Evolutionary conservation across 148 eudicot genomes (phyloP), one percentile per base, ranked within the genome.

Genomic region (Heliosperma pusillum): DNA sequence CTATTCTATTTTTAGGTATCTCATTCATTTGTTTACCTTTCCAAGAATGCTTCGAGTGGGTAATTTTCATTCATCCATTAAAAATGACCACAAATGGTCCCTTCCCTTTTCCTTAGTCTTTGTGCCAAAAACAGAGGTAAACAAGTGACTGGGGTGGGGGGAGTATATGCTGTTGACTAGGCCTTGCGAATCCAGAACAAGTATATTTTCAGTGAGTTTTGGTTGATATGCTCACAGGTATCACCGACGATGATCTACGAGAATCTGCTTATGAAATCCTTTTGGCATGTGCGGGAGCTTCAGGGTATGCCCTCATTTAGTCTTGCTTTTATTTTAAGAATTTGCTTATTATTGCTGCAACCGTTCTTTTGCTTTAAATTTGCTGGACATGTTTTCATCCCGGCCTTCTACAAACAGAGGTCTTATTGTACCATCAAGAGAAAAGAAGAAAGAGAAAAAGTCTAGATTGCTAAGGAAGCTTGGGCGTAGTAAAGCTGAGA

Each of bases 251-350:
- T 72, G 99, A 93, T 82, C 95, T 96, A 67, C 93, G 99, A 61
- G 99, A 96, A 86, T 88, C 93, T 77, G 94, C 99, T 53, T 96
- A 88, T 81, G 99, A 96, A 81, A 82, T 96, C 73, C 97, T 96
- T 70, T 88, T 96, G 74, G 97, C 94, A 71, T 92, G 95, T 84
- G 99, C 99, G 77, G 99, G 99, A 73, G 97, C 97, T 87, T 85
- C 97, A 74, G 99, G 99, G 99, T 96, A 92, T 80, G 80, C 47
- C 66, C 20, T 62, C 57, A 65, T 17, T 45, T 58, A 57, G 58
- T 65, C 70, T 67, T 84, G 63, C 72, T 61, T 67, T 69, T 30
- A 66, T 63, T 74, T 21, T 53, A 53, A 70, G 72, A 25, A 36
- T 30, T 30, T 52, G 63, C 63, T 69, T 30, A 40, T 29, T 44